Evolutionary conservation across 495 filamentous ascomycete genomes (phyloP), one percentile per base, ranked within the genome.

Genomic region (Jackrogersella minutella): DNA sequence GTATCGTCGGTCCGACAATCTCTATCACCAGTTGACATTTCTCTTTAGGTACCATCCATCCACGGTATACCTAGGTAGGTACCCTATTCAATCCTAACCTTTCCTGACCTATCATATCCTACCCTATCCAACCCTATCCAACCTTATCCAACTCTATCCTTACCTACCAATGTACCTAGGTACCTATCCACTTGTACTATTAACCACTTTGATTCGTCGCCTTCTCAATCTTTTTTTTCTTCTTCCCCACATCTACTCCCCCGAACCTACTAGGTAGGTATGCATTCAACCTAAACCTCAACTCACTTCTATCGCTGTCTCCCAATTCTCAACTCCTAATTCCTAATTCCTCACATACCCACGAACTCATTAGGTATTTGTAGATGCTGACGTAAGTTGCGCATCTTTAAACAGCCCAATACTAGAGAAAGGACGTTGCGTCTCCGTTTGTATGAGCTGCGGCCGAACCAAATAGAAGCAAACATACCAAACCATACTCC

Each of bases 171-270:
- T n/a, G n/a, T n/a, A n/a, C n/a, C n/a, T n/a, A n/a, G n/a, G n/a
- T n/a, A n/a, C n/a, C n/a, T n/a, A n/a, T n/a, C n/a, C n/a, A n/a
- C n/a, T n/a, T n/a, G n/a, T n/a, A n/a, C n/a, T n/a, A n/a, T n/a
- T n/a, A n/a, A n/a, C n/a, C n/a, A n/a, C n/a, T n/a, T 33, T 33
- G 47, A 51, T 51, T 51, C 47, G 47, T 21, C 16, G 22, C 22
- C n/a, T 19, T 5, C 7, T 11, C 16, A 10, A 51, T 26, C 28
- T 34, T 13, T n/a, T 19, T 22, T 17, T 5, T 7, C n/a, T 33
- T n/a, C 22, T n/a, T n/a, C n/a, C n/a, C n/a, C n/a, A n/a, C n/a
- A n/a, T n/a, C n/a, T n/a, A n/a, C n/a, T n/a, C n/a, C n/a, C n/a
- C n/a, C n/a, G n/a, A n/a, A n/a, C n/a, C n/a, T n/a, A n/a, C n/a